A percentile compares a stretch with the other conserved stretches of the same genome.
phyloP scores from a whole-genome alignment of 2,329 filamentous ascomycete species.

The Trematosphaeria pertusa region DNA sequence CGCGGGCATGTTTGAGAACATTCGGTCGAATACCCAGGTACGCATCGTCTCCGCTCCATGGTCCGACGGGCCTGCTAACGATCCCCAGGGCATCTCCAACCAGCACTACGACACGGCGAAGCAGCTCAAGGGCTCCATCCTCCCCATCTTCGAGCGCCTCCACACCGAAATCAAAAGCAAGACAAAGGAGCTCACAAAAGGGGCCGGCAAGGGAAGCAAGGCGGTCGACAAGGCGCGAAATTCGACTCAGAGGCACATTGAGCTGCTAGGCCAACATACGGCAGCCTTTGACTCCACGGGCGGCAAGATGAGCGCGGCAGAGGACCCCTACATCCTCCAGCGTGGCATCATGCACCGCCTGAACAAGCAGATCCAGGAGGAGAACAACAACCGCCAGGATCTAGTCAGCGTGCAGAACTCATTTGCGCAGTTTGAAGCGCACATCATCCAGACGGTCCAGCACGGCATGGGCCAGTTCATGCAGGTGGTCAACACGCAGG shows the following conservation, averaged over 20 bases:
- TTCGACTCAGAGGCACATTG: conserved; percentile 92
- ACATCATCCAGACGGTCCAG: conserved; percentile 84
- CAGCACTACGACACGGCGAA: conserved; percentile 91
- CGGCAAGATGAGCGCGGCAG: conserved; percentile 70
- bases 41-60: conserved; percentile 5
- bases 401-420: conserved; percentile 89
- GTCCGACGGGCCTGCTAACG: conserved; percentile 1
- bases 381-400: conserved; percentile 96
- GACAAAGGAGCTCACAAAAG: conserved; percentile 83
- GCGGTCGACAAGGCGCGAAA: conserved; percentile 88
- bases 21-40: conserved; percentile 86
- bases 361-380: conserved; percentile 88
- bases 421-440: conserved; percentile 85
- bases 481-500: conserved; percentile 78
- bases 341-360: conserved; percentile 83
- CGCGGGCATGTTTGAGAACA: conserved; percentile 90
- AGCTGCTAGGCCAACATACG: conserved; percentile 86
- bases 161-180: conserved; percentile 98
- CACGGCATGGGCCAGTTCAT: conserved; percentile 83
- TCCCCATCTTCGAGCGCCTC: conserved; percentile 87
- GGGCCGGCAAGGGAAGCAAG: conserved; percentile 85
- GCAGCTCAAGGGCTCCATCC: conserved; percentile 82
- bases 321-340: conserved; percentile 89
- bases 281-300: conserved; percentile 79
- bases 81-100: conserved; percentile 76